Percentiles rank a stretch among this genome's conserved stretches.
These are phyloP conservation scores for Ogataea pignaliae DNA, from an alignment of 805 yeast genomes.

Conservation along the genomic window DNA sequence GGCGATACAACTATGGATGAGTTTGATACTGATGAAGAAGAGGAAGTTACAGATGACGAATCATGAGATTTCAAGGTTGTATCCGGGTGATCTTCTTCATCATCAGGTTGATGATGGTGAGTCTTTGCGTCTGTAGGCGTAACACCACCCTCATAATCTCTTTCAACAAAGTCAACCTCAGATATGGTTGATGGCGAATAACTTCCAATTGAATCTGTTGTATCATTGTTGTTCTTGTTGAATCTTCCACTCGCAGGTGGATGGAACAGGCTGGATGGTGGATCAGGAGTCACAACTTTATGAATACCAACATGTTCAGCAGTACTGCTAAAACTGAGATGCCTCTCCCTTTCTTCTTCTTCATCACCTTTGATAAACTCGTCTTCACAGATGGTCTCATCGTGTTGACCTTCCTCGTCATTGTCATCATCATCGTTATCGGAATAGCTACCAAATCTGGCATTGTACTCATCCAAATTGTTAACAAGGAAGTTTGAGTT, in stretches of 20 bases:
- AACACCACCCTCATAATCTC: no score
- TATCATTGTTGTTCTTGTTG: slow-evolving; percentile 11
- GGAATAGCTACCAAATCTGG: slow-evolving; percentile 12
- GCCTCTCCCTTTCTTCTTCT: background rate
- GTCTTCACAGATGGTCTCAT: slow-evolving; percentile 2
- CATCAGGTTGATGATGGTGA: slow-evolving; percentile 25
- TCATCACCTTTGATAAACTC: slow-evolving; percentile 5
- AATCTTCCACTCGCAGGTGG: slow-evolving; percentile 6
- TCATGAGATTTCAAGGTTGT: slow-evolving; percentile 1
- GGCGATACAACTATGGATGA: no score
- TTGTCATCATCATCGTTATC: slow-evolving; percentile 8
- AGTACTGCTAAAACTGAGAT: background rate
- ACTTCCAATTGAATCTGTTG: slow-evolving; percentile 25
- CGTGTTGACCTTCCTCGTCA: slow-evolving; percentile 11
- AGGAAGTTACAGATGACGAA: background rate
- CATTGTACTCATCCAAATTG: slow-evolving; percentile 29
- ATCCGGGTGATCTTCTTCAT: slow-evolving; percentile 21
- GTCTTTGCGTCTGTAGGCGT: slow-evolving; percentile 27
- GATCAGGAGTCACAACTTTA: background rate
- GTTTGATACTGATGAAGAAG: slow-evolving; percentile 3
- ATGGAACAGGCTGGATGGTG: background rate
- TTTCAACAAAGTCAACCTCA: background rate
- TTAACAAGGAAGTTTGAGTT: slow-evolving; percentile 29
- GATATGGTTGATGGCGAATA: slow-evolving; percentile 23
- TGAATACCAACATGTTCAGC: slow-evolving; percentile 1